Conservation (phyloP, 2,329 filamentous ascomycete species). For the Talaromyces albobiverticillius region DNA sequence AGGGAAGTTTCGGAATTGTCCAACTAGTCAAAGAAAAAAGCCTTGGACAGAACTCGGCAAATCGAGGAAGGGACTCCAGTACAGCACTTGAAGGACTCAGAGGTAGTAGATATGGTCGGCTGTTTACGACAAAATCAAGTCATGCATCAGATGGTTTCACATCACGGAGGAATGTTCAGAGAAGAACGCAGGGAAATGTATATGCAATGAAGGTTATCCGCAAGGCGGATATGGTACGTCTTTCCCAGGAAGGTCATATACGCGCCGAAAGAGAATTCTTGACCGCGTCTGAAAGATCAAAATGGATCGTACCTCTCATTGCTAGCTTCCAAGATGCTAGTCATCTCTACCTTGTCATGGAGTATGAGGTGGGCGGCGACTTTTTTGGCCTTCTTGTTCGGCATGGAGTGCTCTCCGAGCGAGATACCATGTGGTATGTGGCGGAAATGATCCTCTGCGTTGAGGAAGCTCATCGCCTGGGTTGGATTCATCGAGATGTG, state of each 20-base stretch:
- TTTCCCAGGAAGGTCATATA: constrained; percentile 87
- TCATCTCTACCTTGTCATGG: constrained; percentile 92
- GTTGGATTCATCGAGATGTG: constrained; percentile 91
- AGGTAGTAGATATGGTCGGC: neutral
- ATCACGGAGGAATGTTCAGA: constrained; percentile 17
- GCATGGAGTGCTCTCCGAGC: constrained; percentile 77
- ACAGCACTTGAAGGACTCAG: constrained; percentile 18
- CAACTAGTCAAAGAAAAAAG: constrained; percentile 71
- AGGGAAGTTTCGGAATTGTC: constrained; percentile 93
- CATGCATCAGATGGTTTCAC: neutral
- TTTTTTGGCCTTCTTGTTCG: constrained; percentile 84
- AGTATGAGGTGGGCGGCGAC: constrained; percentile 96
- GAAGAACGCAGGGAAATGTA: constrained; percentile 52
- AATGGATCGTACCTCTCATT: constrained; percentile 85
- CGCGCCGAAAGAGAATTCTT: constrained; percentile 90
- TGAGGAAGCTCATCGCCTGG: constrained; percentile 82
- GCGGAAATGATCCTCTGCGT: constrained; percentile 96
- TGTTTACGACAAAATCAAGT: neutral
- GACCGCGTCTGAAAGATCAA: constrained; percentile 80
- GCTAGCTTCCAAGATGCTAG: constrained; percentile 83
- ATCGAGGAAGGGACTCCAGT: constrained; percentile 8
- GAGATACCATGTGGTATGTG: constrained; percentile 78
- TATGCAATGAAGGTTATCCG: constrained; percentile 98
- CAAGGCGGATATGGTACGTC: constrained; percentile 88
- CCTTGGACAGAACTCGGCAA: neutral